Evolutionary conservation across 495 filamentous ascomycete genomes (phyloP).

Genomic region (Trichocladium uniseriatum): DNA sequence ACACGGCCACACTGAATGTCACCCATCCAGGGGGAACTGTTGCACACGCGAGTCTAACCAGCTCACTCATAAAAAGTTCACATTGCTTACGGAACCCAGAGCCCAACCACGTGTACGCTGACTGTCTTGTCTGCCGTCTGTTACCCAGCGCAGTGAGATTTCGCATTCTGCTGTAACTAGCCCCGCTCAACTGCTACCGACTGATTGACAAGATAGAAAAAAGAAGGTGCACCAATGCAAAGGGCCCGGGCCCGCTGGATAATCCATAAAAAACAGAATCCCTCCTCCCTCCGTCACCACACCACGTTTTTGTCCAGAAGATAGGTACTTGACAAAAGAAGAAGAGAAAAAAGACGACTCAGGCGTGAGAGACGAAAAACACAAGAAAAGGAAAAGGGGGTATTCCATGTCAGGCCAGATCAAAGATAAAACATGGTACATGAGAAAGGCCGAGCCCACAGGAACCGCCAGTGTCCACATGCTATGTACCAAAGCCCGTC

Average conservation of each 20-base stretch:
- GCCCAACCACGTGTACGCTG: neutral
- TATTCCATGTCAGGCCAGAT: slow-evolving; percentile 19
- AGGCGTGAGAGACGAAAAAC: neutral
- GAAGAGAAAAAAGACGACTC: slow-evolving; percentile 1
- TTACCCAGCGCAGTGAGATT: neutral
- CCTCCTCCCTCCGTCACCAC: neutral
- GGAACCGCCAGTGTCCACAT: neutral
- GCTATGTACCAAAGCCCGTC: neutral
- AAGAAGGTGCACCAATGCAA: neutral
- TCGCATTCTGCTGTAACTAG: slow-evolving; percentile 1
- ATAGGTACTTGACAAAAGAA: neutral
- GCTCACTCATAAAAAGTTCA: too few relatives aligned
- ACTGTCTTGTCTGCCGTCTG: neutral
- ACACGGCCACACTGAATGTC: too few relatives aligned
- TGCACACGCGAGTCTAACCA: too few relatives aligned
- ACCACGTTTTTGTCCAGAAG: slow-evolving; percentile 14
- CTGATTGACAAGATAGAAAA: neutral
- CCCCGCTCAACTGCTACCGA: neutral
- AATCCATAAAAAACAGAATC: neutral
- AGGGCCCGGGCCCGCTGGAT: neutral
- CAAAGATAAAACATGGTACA: slow-evolving; percentile 20
- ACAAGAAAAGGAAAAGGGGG: slow-evolving; percentile 8
- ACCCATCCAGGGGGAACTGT: too few relatives aligned
- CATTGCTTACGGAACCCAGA: neutral
- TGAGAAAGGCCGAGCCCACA: slow-evolving; percentile 7